Conservation (phyloP, 768 basidiomycete species). For the Tricholoma hemisulphureum region DNA sequence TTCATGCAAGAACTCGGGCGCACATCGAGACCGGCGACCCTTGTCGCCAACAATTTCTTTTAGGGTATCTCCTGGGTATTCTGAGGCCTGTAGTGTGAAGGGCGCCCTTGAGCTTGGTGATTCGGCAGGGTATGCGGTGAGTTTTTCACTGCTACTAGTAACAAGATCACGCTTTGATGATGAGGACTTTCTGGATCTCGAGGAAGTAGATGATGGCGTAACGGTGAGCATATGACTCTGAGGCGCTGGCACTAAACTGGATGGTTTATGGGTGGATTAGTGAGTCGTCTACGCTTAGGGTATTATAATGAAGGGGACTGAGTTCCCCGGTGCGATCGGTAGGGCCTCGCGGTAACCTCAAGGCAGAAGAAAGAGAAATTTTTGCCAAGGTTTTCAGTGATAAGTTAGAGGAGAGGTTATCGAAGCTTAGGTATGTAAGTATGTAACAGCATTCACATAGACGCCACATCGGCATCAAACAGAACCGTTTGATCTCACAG, state of each 20-base stretch:
- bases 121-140: conserved; percentile 6
- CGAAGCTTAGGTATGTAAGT: conserved; percentile 16
- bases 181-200: conserved; percentile 15
- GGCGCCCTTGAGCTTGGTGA: conserved; percentile 4
- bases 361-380: conserved; percentile 17
- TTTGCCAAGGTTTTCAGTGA: neutral
- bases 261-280: conserved; percentile 1
- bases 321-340: conserved; percentile 13
- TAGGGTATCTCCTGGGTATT: conserved; percentile 27
- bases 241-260: neutral
- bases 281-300: neutral
- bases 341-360: conserved; percentile 25
- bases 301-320: conserved; percentile 1
- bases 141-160: conserved; percentile 13
- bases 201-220: conserved; percentile 16
- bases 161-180: conserved; percentile 12
- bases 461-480: conserved; percentile 16
- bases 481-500: conserved; percentile 2
- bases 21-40: conserved; percentile 42
- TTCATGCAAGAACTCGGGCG: conserved; percentile 45
- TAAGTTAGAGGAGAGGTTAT: neutral
- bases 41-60: conserved; percentile 34
- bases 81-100: conserved; percentile 11
- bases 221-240: conserved; percentile 18
- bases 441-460: conserved; percentile 9